Evolutionary conservation across 108 stramenopile species (phyloP).

Genomic region (Cyclotella baltica): DNA sequence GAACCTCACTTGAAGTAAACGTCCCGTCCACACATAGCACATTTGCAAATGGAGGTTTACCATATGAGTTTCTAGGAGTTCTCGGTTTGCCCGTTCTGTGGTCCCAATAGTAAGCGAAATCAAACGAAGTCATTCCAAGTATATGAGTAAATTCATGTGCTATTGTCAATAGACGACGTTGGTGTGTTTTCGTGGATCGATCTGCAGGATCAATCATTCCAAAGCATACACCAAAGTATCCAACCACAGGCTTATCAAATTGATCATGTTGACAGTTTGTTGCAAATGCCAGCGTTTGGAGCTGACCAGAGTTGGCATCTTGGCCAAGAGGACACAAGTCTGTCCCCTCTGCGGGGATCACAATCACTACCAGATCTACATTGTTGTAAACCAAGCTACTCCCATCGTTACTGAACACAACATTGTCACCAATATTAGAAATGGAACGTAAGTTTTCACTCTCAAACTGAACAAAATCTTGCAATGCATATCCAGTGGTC

Average conservation of each 20-base stretch:
- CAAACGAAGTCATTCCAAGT: constrained; percentile 53
- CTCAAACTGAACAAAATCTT: constrained; percentile 31
- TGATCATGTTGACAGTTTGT: constrained; percentile 51
- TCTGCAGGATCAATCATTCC: constrained; percentile 43
- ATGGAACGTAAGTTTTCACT: constrained; percentile 31
- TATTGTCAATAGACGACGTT: constrained; percentile 33
- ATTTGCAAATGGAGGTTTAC: constrained; percentile 29
- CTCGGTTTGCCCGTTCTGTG: constrained; percentile 46
- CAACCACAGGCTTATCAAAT: constrained; percentile 45
- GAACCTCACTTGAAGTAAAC: constrained; percentile 1
- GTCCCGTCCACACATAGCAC: constrained; percentile 48
- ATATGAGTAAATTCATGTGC: constrained; percentile 60
- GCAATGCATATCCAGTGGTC: constrained; percentile 23
- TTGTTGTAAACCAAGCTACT: constrained; percentile 25
- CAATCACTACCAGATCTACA: constrained; percentile 40
- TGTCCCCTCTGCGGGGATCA: constrained; percentile 47
- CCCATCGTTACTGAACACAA: constrained; percentile 16
- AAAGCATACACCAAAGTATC: constrained; percentile 48
- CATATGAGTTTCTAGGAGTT: constrained; percentile 40
- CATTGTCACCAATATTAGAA: constrained; percentile 40
- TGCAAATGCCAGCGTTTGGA: constrained; percentile 53
- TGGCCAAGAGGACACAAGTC: constrained; percentile 18
- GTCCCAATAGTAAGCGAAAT: constrained; percentile 54
- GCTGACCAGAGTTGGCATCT: constrained; percentile 4
- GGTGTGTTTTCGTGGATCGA: constrained; percentile 40